Conservation (phyloP, 768 basidiomycete genomes). For the Boletus subparvulus region DNA sequence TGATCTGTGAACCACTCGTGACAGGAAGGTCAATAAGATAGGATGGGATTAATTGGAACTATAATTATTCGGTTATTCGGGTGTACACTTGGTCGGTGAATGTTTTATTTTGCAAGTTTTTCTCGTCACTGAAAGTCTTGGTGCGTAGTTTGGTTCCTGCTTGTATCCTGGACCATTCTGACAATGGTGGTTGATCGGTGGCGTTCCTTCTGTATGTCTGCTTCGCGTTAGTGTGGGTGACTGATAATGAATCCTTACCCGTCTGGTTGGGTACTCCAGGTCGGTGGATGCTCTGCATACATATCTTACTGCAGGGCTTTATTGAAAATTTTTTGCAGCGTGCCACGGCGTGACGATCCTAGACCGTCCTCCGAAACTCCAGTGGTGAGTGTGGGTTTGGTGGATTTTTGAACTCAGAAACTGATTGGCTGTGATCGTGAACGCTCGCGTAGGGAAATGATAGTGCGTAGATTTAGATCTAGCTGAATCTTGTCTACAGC, state of each 20-base stretch:
- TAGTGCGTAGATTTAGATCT: neutral
- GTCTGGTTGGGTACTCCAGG: neutral
- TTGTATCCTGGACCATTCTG: neutral
- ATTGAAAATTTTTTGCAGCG: neutral
- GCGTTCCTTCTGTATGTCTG: neutral
- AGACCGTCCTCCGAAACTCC: neutral
- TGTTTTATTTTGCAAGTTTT: conserved; percentile 10
- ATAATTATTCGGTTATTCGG: conserved; percentile 3
- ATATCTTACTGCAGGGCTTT: neutral
- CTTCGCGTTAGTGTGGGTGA: neutral
- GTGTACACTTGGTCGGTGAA: conserved; percentile 10
- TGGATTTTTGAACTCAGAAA: neutral
- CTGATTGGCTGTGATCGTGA: neutral
- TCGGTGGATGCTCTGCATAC: conserved; percentile 1
- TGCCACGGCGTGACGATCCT: neutral
- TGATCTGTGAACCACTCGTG: too few species aligned
- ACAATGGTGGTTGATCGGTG: neutral
- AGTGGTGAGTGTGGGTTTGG: conserved; percentile 1
- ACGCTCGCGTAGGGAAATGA: neutral
- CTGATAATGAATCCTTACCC: neutral
- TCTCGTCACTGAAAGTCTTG: conserved; percentile 5
- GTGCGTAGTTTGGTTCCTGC: neutral
- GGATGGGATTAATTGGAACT: too few species aligned
- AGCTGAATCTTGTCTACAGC: too few species aligned
- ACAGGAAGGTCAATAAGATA: too few species aligned